A percentile compares a stretch with the other conserved stretches of the same genome.
Conservation (phyloP, 2,329 filamentous ascomycete genomes). For the Beauveria bassiana region DNA sequence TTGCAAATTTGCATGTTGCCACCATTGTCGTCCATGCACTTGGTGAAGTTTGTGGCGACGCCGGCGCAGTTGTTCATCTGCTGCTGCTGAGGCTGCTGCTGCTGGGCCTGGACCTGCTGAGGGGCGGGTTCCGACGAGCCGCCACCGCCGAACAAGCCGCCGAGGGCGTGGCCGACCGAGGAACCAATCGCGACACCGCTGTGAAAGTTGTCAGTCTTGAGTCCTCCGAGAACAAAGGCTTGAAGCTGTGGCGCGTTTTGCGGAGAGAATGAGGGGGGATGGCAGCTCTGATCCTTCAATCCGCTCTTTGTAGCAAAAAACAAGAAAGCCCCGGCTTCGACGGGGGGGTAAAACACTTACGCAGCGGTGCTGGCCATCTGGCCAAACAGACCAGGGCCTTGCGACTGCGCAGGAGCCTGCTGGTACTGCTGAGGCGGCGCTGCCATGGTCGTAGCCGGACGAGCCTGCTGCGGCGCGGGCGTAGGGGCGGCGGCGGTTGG, state of each 20-base stretch:
- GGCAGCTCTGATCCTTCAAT: not conserved
- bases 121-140: slow-evolving; percentile 49
- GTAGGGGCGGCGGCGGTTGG: slow-evolving; percentile 56
- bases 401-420: slow-evolving; percentile 48
- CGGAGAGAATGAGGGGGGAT: too few species aligned
- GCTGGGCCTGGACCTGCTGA: slow-evolving; percentile 40
- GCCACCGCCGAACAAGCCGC: slow-evolving; percentile 81
- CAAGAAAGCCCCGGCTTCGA: not conserved
- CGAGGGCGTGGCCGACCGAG: slow-evolving; percentile 89
- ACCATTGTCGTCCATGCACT: slow-evolving; percentile 91
- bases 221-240: too few species aligned
- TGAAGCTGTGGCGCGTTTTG: too few species aligned
- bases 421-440: slow-evolving; percentile 37
- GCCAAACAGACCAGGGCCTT: slow-evolving; percentile 80
- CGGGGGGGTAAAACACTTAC: slow-evolving; percentile 52
- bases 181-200: slow-evolving; percentile 97
- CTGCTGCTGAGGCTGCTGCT: slow-evolving; percentile 46
- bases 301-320: not conserved
- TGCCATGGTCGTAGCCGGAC: slow-evolving; percentile 63
- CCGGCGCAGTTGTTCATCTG: slow-evolving; percentile 61
- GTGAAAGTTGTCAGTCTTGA: slow-evolving; percentile 28
- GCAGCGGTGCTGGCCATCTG: slow-evolving; percentile 98
- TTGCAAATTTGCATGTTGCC: slow-evolving; percentile 94
- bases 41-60: slow-evolving; percentile 79
- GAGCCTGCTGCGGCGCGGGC: slow-evolving; percentile 53